These are phyloP conservation scores for Sugiyamaella xylanicola DNA, from an alignment of 1,139 yeast genomes.

Conservation along the genomic window DNA sequence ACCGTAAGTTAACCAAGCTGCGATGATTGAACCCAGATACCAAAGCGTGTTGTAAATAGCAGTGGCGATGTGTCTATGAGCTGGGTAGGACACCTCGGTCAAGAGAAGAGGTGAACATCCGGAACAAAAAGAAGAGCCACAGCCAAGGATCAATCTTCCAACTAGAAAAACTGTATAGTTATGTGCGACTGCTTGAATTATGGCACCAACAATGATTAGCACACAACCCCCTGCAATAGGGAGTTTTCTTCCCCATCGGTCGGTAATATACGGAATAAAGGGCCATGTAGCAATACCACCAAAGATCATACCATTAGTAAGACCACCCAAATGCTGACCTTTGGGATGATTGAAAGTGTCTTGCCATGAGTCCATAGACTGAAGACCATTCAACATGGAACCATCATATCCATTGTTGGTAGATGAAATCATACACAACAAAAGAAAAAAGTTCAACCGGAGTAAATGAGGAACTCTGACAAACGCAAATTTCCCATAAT, in stretches of 20 bases:
- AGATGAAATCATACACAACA: conserved; percentile 48
- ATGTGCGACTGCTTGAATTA: conserved; percentile 76
- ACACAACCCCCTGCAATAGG: conserved; percentile 78
- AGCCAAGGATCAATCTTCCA: conserved; percentile 90
- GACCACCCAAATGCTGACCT: conserved; percentile 47
- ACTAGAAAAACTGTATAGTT: conserved; percentile 87
- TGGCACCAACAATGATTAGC: conserved; percentile 79
- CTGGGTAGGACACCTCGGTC: conserved; percentile 46
- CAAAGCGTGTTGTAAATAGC: conserved; percentile 54
- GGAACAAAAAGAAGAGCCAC: conserved; percentile 82
- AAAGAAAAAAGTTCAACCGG: conserved; percentile 43
- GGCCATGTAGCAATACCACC: conserved; percentile 64
- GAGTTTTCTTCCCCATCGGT: conserved; percentile 77
- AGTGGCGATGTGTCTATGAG: conserved; percentile 52
- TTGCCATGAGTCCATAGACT: conserved; percentile 47
- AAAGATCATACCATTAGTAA: conserved; percentile 23
- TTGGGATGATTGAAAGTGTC: conserved; percentile 44
- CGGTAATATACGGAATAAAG: conserved; percentile 55
- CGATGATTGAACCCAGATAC: conserved; percentile 57
- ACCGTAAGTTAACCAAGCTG: conserved; percentile 58
- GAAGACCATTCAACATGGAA: conserved; percentile 54
- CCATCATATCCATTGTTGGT: conserved; percentile 57
- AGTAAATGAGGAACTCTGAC: conserved; percentile 39
- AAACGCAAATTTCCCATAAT: conserved; percentile 11
- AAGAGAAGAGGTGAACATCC: conserved; percentile 28